Base-by-base conservation (phyloP, 2,329 filamentous ascomycete species). In the Beauveria asiatica region DNA sequence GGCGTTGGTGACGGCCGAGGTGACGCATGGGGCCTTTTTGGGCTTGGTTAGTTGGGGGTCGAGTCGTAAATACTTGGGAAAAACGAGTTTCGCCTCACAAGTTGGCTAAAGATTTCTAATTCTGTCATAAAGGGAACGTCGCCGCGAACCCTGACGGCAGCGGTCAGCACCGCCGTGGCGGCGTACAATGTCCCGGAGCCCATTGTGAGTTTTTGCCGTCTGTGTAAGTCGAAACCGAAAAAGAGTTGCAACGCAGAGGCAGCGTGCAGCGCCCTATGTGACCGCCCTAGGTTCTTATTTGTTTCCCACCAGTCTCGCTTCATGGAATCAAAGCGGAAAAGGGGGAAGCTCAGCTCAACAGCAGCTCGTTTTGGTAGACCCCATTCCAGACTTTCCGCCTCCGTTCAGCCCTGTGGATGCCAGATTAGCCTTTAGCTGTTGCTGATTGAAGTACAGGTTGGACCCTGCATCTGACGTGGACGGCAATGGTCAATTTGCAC, bases 11-110 rank as follows among this genome's bases (percentile, higher is more conserved):
- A 80, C 51, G 6, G 76, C 78, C 1, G 65, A 67, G 57, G 73
- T 70, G 5, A 74, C 78, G 62, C 78, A 81, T 37, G 75, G 75
- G 50, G 76, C 77, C 75, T 80, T n/a, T 27, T n/a, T 21, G 8
- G 23, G 9, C 10, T 13, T 19, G 16, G 39, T 46, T 16, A 60
- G 39, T 41, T 11, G 17, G 30, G 10, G 3, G 11, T 13, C 19
- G 19, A 1, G 53, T 33, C 11, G 30, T 33, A 10, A 10, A 13
- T 33, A 4, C 30, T 33, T 33, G 30, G 30, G 23, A 4, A 4
- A 4, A 4, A 33, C 30, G 11, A 13, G 6, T 25, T 4, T 27
- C 5, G 11, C 4, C 68, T n/a, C 66, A 74, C 73, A 59, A 76
- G 66, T n/a, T 67, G 60, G 11, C 69, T 70, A 62, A 64, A 76